phyloP scores from a whole-genome alignment of 2,329 filamentous ascomycete genomes.

The Phaeoacremonium minimum region DNA sequence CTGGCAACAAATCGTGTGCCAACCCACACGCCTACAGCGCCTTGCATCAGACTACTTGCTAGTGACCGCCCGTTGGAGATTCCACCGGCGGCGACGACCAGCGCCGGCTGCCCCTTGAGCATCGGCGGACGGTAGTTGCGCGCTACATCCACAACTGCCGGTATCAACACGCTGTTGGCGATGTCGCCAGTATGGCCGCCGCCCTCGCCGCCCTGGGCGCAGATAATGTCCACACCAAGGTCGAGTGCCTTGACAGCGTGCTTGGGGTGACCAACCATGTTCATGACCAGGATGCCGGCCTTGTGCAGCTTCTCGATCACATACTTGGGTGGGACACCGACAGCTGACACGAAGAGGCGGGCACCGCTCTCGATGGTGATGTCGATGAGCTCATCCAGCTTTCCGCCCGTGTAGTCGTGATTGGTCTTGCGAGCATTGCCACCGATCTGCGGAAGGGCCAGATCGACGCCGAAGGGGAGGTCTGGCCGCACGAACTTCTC shows the following conservation, averaged over 20 bases:
- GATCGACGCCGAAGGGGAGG: slow-evolving; percentile 85
- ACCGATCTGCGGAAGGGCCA: slow-evolving; percentile 86
- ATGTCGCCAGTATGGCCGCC: slow-evolving; percentile 91
- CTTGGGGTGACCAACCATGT: slow-evolving; percentile 92
- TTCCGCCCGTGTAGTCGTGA: slow-evolving; percentile 90
- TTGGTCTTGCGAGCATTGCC: slow-evolving; percentile 83
- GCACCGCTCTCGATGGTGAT: slow-evolving; percentile 84
- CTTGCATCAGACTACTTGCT: slow-evolving; percentile 80
- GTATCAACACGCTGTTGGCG: slow-evolving; percentile 80
- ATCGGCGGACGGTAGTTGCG: slow-evolving; percentile 63
- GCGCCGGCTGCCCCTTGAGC: slow-evolving; percentile 62
- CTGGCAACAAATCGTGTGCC: slow-evolving; percentile 88
- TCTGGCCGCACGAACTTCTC: slow-evolving; percentile 59
- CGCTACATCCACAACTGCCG: slow-evolving; percentile 82
- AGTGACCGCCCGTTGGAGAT: slow-evolving; percentile 79
- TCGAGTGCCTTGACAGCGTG: slow-evolving; percentile 87
- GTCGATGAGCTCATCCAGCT: slow-evolving; percentile 81
- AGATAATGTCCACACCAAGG: slow-evolving; percentile 84
- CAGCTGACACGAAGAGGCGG: slow-evolving; percentile 78
- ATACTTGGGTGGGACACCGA: slow-evolving; percentile 74
- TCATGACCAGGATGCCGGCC: slow-evolving; percentile 84
- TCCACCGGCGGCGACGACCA: slow-evolving; percentile 87
- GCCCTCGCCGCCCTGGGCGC: slow-evolving; percentile 88
- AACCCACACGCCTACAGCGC: slow-evolving; percentile 87
- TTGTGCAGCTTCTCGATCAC: slow-evolving; percentile 75